Percentiles rank a stretch among this genome's conserved stretches.
Evolutionary conservation across 129 eudicot species (phyloP).

Genomic region (Centaurea solstitialis): DNA sequence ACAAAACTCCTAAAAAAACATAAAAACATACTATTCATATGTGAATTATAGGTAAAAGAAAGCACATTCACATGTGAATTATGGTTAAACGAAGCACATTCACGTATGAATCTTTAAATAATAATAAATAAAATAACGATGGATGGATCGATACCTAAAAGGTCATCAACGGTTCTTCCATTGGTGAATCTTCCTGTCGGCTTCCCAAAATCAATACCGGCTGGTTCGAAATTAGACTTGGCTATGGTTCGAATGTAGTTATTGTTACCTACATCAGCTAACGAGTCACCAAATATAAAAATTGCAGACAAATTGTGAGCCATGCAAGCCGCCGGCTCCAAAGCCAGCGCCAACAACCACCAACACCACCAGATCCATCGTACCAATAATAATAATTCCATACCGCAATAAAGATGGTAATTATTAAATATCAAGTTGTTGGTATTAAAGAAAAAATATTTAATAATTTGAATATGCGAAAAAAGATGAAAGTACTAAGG

Average conservation of each 20-base stretch:
- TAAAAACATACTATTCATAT: background rate
- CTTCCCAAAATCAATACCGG: constrained; percentile 76
- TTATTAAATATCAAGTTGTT: background rate
- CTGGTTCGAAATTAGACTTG: constrained; percentile 66
- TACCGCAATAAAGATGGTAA: background rate
- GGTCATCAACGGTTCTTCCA: constrained; percentile 80
- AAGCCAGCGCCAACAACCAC: constrained; percentile 6
- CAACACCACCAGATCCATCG: constrained; percentile 14
- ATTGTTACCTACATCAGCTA: constrained; percentile 80
- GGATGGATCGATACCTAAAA: constrained; percentile 48
- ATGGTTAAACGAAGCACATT: no score
- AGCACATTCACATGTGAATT: no score
- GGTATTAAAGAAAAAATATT: background rate
- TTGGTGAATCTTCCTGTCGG: constrained; percentile 87
- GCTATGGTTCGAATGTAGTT: constrained; percentile 71
- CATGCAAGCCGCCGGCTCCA: constrained; percentile 16
- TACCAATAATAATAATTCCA: background rate
- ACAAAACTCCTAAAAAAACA: background rate
- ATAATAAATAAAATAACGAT: background rate
- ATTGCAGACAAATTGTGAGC: constrained; percentile 41
- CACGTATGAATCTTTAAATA: no score
- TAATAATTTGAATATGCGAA: background rate
- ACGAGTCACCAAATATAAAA: constrained; percentile 78
- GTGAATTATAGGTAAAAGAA: background rate
- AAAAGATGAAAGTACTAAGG: background rate